Conservation (phyloP, 371 early-diverging fungal species). For the Apophysomyces ossiformis region DNA sequence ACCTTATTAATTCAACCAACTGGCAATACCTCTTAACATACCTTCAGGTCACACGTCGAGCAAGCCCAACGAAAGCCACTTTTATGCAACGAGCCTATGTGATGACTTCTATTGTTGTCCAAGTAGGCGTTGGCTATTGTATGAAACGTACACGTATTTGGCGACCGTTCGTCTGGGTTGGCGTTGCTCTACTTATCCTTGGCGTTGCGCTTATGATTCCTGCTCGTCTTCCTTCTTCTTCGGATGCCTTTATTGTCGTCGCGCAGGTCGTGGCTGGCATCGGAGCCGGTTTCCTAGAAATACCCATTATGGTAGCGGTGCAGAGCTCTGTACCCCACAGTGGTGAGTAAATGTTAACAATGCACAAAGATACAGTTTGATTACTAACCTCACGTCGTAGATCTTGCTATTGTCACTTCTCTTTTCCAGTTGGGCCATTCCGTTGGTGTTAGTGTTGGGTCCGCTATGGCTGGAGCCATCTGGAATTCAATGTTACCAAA, state of each 20-base stretch:
- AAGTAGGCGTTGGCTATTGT: conserved; percentile 36
- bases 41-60: conserved; percentile 49
- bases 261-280: conserved; percentile 46
- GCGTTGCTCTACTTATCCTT: conserved; percentile 56
- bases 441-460: conserved; percentile 38
- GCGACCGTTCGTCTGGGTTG: conserved; percentile 58
- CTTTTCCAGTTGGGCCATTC: conserved; percentile 40
- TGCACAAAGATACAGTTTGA: background rate
- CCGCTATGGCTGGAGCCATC: conserved; percentile 43
- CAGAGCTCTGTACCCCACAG: conserved; percentile 45
- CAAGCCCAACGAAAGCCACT: conserved; percentile 25
- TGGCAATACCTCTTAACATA: conserved; percentile 47
- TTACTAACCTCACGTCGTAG: conserved; percentile 16
- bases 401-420: conserved; percentile 44
- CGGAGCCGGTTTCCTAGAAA: conserved; percentile 41
- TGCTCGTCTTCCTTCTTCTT: conserved; percentile 38
- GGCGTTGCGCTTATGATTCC: conserved; percentile 51
- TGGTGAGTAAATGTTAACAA: conserved; percentile 20
- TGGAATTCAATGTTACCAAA: conserved; percentile 44
- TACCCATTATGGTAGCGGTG: conserved; percentile 37
- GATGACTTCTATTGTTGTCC: conserved; percentile 33
- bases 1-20: conserved; percentile 44
- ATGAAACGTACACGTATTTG: conserved; percentile 50
- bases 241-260: conserved; percentile 35
- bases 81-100: conserved; percentile 42